Conservation (phyloP, 108 stramenopile genomes). For the Nitzschia inconspicua region DNA sequence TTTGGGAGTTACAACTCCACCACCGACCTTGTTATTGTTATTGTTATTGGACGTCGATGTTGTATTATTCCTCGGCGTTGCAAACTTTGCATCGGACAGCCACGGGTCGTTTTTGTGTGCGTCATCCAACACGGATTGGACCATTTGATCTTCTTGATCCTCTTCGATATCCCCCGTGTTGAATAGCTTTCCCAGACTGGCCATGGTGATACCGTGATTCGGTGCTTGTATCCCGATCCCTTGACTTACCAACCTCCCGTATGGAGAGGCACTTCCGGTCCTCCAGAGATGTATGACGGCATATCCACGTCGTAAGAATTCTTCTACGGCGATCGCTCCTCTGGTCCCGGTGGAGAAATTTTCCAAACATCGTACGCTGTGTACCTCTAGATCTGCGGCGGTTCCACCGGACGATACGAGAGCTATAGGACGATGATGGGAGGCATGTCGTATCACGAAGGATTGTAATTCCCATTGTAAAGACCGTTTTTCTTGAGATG, state of each 20-base stretch:
- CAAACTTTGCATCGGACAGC: constrained; percentile 37
- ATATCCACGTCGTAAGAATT: constrained; percentile 85
- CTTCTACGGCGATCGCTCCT: constrained; percentile 89
- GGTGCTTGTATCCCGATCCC: constrained; percentile 32
- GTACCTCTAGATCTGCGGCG: constrained; percentile 78
- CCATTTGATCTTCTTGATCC: constrained; percentile 48
- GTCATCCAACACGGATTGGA: constrained; percentile 36
- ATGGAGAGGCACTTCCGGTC: constrained; percentile 71
- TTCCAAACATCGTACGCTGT: constrained; percentile 89
- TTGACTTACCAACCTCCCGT: constrained; percentile 62
- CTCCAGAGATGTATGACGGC: constrained; percentile 89
- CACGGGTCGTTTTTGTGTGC: constrained; percentile 32
- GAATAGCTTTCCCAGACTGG: constrained; percentile 59
- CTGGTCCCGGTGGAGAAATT: constrained; percentile 94
- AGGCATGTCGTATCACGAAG: constrained; percentile 57
- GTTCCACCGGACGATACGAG: constrained; percentile 90
- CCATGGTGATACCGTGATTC: constrained; percentile 48
- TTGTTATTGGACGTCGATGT: neutral
- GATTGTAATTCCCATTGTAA: constrained; percentile 29
- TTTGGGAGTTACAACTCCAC: neutral
- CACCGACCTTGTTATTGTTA: constrained; percentile 9
- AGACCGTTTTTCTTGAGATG: constrained; percentile 9
- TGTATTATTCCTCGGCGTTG: constrained; percentile 4
- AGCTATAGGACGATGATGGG: constrained; percentile 79
- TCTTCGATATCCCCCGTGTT: constrained; percentile 33